Evolutionary conservation across 2,329 filamentous ascomycete genomes (phyloP), one percentile per base, ranked within the genome.

Genomic region (Ophiostoma ulmi): DNA sequence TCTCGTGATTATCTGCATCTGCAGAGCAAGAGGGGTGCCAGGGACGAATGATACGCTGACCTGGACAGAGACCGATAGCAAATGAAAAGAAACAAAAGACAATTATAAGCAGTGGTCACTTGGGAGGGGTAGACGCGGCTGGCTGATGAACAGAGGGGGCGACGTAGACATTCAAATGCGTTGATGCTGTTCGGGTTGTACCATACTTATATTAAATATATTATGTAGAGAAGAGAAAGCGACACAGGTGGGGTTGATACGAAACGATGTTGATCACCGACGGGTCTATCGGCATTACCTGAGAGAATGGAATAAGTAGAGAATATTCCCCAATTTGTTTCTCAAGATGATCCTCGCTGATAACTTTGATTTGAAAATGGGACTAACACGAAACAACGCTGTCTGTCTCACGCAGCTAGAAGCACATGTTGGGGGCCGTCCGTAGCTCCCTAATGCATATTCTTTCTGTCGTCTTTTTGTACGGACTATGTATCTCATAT

Each of bases 1-100:
- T 72, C 69, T 72, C 71, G 71, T 72, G 71, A 72, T 70, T 31
- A 17, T 48, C 14, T 64, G 38, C 55, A 48, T 36, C 71, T 70
- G 69, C 69, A 65, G 58, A 63, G 26, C 17, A 39, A 72, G 55
- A 65, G 48, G 39, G 38, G n/a, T 55, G 67, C 22, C 44, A 52
- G 52, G 52, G 22, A 26, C 52, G 52, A 58, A 58, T 58, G 52
- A 58, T 58, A 58, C 52, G n/a, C 13, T 26, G 22, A 13, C 20
- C n/a, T 61, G 3, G 31, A 20, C 58, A 36, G 22, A 58, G 52
- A 22, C 58, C 58, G 31, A 35, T 35, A 7, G 20, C 52, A 58
- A 8, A 20, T 22, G 11, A 35, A 35, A 63, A 14, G 26, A 36
- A 35, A 8, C 58, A 35, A 17, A 7, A 58, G 5, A 31, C 38